Base-by-base conservation (phyloP, 208 protist species). In the Phytomonas sp. region DNA sequence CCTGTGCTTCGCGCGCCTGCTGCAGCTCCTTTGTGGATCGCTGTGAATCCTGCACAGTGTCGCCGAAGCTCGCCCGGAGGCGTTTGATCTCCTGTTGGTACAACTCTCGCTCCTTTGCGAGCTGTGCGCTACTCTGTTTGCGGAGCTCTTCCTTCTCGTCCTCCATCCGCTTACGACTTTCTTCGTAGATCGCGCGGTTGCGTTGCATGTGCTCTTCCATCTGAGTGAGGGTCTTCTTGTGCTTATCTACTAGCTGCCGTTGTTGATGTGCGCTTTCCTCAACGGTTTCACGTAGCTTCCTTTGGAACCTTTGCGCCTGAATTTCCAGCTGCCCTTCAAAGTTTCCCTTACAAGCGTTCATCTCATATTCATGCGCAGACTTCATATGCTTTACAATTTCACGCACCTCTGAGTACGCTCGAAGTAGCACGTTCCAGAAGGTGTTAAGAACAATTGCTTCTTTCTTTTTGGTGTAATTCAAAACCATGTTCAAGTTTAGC, bases 21-120 rank as follows among this genome's bases (percentile, higher is more conserved):
- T 76, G 78, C 33, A 85, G 7, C 34, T 73, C 75, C 51, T 86
- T 80, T 11, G 68, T 63, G 15, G 74, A 72, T 68, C 81, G 80
- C 62, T 84, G 76, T 5, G 79, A 78, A 34, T 82, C 74, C 0
- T 66, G 71, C 2, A 75, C 29, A 13, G 74, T 77, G 31, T 59
- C 69, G 37, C 76, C 78, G 6, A 89, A 13, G 11, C 81, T 64
- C 8, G 71, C 60, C n/a, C 83, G 83, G 37, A 91, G 76, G 31
- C 62, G 26, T 56, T 77, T 71, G 26, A 88, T 61, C 34, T 91
- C 84, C 28, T 81, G 70, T 66, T 88, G 74, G 65, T 82, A 83
- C 30, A 78, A 69, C 23, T 63, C 60, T 31, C 75, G 59, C 20
- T 84, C 78, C 32, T 81, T 74, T 4, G 78, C 72, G 4, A 76